Base-by-base conservation (phyloP, 1,139 yeast genomes). In the Spathaspora jeffriesii region DNA sequence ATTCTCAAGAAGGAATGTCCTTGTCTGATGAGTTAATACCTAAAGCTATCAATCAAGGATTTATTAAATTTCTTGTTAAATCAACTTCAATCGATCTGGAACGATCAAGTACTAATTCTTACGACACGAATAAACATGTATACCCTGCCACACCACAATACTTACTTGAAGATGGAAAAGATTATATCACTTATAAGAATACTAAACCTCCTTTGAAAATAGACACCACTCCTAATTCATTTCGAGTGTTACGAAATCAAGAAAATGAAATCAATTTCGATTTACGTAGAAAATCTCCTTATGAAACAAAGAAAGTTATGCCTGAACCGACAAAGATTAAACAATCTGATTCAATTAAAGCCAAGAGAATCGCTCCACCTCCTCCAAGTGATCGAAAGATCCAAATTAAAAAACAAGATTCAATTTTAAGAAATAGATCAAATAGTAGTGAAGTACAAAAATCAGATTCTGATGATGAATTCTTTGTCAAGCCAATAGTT, bases 191-290 rank as follows among this genome's bases (percentile, higher is more conserved):
- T 25, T 38, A 20, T 38, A 38, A 38, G 28, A 25, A 25, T 13
- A 25, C 9, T 17, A 51, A 56, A 3, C 71, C 74, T 0, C 47
- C 53, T 4, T 58, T 70, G 27, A 68, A 61, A 56, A 67, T 70
- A 21, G 63, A 70, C 45, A 69, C 74, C 10, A 43, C 22, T 6
- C 18, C 8, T 34, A 73, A 70, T 47, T 71, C 88, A 0, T 88
- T 89, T 60, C 76, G 85, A 51, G 86, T 88, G 0, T 75, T 88
- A 13, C 66, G 92, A 32, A 51, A 52, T 28, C 49, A 45, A 39
- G 78, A 78, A 14, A 70, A 80, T 25, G 95, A 87, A 59, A 88
- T 89, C 49, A 91, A 90, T 65, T 88, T 89, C 61, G 95, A 89
- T 58, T 85, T 88, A 57, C 73, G 92, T 47, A 70, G 96, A 40